Evolutionary conservation across 2,329 filamentous ascomycete species (phyloP).

Genomic region (Sporothrix mexicana): DNA sequence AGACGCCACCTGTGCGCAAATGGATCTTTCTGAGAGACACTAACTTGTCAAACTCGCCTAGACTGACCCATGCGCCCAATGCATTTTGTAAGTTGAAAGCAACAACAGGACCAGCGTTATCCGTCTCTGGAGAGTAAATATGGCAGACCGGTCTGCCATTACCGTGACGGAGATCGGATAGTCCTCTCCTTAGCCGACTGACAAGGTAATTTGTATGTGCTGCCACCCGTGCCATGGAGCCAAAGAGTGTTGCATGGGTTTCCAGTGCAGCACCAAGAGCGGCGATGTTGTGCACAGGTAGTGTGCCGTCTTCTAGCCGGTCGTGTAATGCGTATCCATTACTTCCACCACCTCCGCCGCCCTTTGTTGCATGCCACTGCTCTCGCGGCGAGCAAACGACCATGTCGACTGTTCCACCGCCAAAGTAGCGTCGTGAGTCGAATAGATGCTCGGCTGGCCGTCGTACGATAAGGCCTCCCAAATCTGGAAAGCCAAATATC

Average conservation of each 20-base stretch:
- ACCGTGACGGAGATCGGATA: slow-evolving; percentile 68
- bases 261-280: slow-evolving; percentile 77
- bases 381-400: slow-evolving; percentile 75
- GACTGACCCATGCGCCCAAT: slow-evolving; percentile 75
- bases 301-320: slow-evolving; percentile 85
- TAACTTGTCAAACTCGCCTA: slow-evolving; percentile 86
- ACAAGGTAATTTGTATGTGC: slow-evolving; percentile 73
- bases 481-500: slow-evolving; percentile 95
- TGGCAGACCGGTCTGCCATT: slow-evolving; percentile 71
- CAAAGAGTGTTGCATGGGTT: slow-evolving; percentile 71
- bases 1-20: slow-evolving; percentile 84
- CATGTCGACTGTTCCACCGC: slow-evolving; percentile 92
- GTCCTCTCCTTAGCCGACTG: slow-evolving; percentile 60
- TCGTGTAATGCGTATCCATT: slow-evolving; percentile 67
- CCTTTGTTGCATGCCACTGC: slow-evolving; percentile 81
- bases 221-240: slow-evolving; percentile 71
- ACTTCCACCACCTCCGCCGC: background rate
- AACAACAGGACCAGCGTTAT: slow-evolving; percentile 68
- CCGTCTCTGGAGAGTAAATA: slow-evolving; percentile 61
- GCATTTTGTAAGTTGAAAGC: slow-evolving; percentile 81
- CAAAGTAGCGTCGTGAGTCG: slow-evolving; percentile 78
- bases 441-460: slow-evolving; percentile 71
- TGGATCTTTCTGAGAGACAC: slow-evolving; percentile 80
- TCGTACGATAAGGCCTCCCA: slow-evolving; percentile 83
- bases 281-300: slow-evolving; percentile 89